phyloP scores from a whole-genome alignment of 2,329 filamentous ascomycete genomes.

The Hysterium pulicare region DNA sequence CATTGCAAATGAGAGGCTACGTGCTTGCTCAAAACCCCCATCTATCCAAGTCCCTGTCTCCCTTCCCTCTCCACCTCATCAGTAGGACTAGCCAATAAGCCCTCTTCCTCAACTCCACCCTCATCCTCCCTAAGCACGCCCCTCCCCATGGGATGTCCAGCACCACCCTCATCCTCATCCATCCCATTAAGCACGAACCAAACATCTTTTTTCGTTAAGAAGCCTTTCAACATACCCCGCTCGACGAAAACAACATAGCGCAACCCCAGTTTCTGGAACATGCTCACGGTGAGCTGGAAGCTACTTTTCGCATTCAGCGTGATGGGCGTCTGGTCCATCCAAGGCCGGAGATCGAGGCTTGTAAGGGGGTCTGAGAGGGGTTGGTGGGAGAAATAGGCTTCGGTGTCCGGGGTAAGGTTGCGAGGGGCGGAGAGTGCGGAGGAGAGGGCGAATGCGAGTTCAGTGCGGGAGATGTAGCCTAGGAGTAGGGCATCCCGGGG shows the following conservation, averaged over 20 bases:
- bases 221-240: slow-evolving; percentile 73
- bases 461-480: slow-evolving; percentile 90
- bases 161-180: slow-evolving; percentile 27
- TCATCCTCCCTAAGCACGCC: slow-evolving; percentile 35
- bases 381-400: slow-evolving; percentile 81
- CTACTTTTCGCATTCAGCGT: slow-evolving; percentile 74
- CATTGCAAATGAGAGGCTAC: no score
- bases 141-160: slow-evolving; percentile 8
- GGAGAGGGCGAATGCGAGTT: slow-evolving; percentile 77
- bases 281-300: slow-evolving; percentile 80
- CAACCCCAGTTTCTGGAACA: slow-evolving; percentile 92
- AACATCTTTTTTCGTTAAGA: slow-evolving; percentile 96
- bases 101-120: slow-evolving; percentile 37
- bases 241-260: slow-evolving; percentile 87
- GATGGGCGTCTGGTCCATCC: slow-evolving; percentile 99
- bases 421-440: slow-evolving; percentile 56
- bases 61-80: slow-evolving; percentile 4
- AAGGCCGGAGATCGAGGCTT: slow-evolving; percentile 84
- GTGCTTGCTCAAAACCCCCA: no score
- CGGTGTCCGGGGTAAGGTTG: slow-evolving; percentile 65
- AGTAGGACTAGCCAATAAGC: slow-evolving; percentile 24
- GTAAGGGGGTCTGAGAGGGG: slow-evolving; percentile 68
- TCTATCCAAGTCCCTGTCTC: slow-evolving; percentile 1
- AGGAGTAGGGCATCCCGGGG: slow-evolving; percentile 73
- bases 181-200: slow-evolving; percentile 81